Conservation (phyloP, 352 stramenopile species). For the Phytophthora pluvialis region DNA sequence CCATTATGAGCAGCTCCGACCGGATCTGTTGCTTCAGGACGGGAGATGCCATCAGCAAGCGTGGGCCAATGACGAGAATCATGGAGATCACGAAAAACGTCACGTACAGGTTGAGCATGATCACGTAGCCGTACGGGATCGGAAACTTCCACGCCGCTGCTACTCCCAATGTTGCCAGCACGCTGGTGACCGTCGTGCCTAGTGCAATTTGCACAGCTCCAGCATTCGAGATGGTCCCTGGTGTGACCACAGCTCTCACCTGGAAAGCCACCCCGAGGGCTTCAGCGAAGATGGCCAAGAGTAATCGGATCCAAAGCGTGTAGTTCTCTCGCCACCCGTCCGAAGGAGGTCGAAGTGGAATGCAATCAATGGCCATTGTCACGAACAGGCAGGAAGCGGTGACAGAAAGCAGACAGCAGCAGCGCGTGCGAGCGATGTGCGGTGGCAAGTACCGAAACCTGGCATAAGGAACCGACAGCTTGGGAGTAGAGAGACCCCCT, state of each 20-base stretch:
- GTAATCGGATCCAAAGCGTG: too few species aligned
- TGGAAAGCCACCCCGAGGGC: too few species aligned
- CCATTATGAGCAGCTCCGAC: constrained; percentile 18
- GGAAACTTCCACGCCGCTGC: constrained; percentile 28
- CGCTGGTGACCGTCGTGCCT: neutral
- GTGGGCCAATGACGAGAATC: too few species aligned
- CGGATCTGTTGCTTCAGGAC: constrained; percentile 7
- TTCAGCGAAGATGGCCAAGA: neutral
- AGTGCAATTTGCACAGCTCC: constrained; percentile 9
- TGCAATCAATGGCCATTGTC: too few species aligned
- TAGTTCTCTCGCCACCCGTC: too few species aligned
- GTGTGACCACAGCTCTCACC: constrained; percentile 8
- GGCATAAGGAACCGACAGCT: too few species aligned
- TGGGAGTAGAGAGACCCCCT: too few species aligned
- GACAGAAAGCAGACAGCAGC: too few species aligned
- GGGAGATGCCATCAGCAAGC: neutral
- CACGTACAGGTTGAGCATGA: constrained; percentile 8
- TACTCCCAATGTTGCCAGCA: constrained; percentile 2
- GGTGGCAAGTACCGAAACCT: too few species aligned
- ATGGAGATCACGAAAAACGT: constrained; percentile 14
- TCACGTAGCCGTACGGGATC: constrained; percentile 31
- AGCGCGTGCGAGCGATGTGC: too few species aligned
- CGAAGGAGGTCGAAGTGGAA: too few species aligned
- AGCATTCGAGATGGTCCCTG: constrained; percentile 5
- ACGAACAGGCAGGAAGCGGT: too few species aligned